Evolutionary conservation across 192 early-diverging fungal species (phyloP).

Genomic region (Linnemannia zychae): DNA sequence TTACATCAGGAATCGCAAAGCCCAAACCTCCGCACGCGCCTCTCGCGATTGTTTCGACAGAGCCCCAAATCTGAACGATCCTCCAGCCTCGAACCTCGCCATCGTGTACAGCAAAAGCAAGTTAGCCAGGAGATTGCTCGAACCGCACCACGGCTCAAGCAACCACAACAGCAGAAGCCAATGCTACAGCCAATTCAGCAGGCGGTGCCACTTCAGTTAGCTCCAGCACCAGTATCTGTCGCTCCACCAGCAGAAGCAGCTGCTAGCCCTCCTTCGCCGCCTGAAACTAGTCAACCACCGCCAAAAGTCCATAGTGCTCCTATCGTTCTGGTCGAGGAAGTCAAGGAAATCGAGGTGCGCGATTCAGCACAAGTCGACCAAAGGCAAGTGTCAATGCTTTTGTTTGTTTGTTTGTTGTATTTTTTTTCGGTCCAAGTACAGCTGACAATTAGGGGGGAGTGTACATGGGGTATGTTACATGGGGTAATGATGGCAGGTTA

Average conservation of each 20-base stretch:
- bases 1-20: slow-evolving; percentile 14
- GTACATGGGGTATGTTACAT: neutral
- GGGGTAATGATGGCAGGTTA: neutral
- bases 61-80: slow-evolving; percentile 23
- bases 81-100: slow-evolving; percentile 12
- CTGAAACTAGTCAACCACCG: neutral
- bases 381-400: slow-evolving; percentile 15
- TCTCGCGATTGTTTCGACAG: slow-evolving; percentile 33
- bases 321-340: neutral
- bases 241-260: neutral
- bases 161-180: neutral
- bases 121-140: slow-evolving; percentile 9
- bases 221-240: neutral
- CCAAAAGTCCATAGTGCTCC: neutral
- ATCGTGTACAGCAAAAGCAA: slow-evolving; percentile 14
- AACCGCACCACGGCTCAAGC: neutral
- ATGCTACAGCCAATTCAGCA: neutral
- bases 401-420: neutral
- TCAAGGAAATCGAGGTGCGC: neutral
- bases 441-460: neutral
- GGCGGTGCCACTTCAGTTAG: neutral
- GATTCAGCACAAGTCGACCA: neutral
- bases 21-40: slow-evolving; percentile 38
- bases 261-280: neutral
- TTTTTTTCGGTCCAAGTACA: neutral